Percentiles rank a stretch among this genome's conserved stretches.
These are phyloP conservation scores for Atkinsonella hypoxylon DNA, from an alignment of 2,329 filamentous ascomycete species.

Conservation along the genomic window DNA sequence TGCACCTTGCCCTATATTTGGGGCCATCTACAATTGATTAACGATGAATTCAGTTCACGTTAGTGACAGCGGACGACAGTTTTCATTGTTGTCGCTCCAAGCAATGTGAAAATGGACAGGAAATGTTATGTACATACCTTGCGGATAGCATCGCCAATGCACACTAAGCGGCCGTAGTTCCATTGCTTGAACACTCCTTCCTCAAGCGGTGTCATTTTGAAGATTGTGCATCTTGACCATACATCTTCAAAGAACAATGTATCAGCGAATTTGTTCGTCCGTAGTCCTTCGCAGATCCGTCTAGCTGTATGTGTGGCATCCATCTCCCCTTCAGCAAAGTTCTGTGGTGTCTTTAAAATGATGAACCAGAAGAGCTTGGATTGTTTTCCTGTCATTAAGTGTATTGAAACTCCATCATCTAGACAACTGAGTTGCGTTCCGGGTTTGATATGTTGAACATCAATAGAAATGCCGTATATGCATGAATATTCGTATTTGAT, in stretches of 20 bases:
- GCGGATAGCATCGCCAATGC: slow-evolving; percentile 22
- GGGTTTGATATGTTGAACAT: slow-evolving; percentile 1
- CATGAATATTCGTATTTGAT: slow-evolving; percentile 5
- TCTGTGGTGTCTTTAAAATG: slow-evolving; percentile 6
- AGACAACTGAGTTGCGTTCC: slow-evolving; percentile 3
- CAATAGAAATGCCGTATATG: slow-evolving; percentile 3
- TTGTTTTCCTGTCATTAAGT: slow-evolving; percentile 1
- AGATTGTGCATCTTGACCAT: slow-evolving; percentile 13
- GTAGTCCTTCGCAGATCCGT: slow-evolving; percentile 14
- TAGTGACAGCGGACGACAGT: background rate
- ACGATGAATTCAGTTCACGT: background rate
- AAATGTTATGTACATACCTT: slow-evolving; percentile 11
- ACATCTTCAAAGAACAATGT: slow-evolving; percentile 22
- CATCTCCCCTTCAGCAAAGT: slow-evolving; percentile 15
- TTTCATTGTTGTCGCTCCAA: background rate
- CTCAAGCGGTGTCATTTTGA: slow-evolving; percentile 17
- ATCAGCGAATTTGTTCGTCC: slow-evolving; percentile 15
- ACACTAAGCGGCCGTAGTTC: slow-evolving; percentile 18
- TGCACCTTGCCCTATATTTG: slow-evolving; percentile 12
- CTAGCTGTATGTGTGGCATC: background rate
- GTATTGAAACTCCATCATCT: slow-evolving; percentile 2
- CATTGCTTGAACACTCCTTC: slow-evolving; percentile 21
- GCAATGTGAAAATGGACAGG: background rate
- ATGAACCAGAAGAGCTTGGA: slow-evolving; percentile 5
- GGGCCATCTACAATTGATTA: slow-evolving; percentile 7